These are phyloP conservation scores for Eutrema heterophyllum DNA, from an alignment of 345 rosid species.

Conservation along the genomic window DNA sequence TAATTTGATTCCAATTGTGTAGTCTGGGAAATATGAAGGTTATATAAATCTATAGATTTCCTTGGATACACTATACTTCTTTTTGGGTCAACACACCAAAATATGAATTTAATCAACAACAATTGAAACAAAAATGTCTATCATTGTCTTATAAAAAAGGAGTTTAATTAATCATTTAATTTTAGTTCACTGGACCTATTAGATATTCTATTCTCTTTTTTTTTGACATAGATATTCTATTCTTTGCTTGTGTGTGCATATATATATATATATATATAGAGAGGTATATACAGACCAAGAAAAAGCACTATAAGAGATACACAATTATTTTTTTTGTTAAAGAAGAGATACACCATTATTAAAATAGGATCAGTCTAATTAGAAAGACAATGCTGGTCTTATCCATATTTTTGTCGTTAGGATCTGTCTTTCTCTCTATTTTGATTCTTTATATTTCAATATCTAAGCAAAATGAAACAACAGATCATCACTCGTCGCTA, in stretches of 20 bases:
- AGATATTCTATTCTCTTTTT: neutral
- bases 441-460: neutral
- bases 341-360: neutral
- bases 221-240: neutral
- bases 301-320: neutral
- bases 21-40: neutral
- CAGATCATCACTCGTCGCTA: conserved; percentile 29
- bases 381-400: conserved; percentile 18
- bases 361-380: neutral
- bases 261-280: conserved; percentile 1
- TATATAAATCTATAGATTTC: neutral
- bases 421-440: conserved; percentile 14
- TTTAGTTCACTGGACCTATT: neutral
- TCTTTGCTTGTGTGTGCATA: neutral
- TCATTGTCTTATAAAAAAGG: neutral
- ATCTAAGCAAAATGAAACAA: neutral
- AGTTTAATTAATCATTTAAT: neutral
- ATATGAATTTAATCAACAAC: neutral
- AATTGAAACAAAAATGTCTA: neutral
- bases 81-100: neutral
- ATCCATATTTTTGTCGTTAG: conserved; percentile 16
- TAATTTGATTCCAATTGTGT: neutral
- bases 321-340: neutral
- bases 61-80: neutral
- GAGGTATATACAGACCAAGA: neutral